Evolutionary conservation across 192 early-diverging fungal species (phyloP).

Genomic region (Powellomyces hirtus): DNA sequence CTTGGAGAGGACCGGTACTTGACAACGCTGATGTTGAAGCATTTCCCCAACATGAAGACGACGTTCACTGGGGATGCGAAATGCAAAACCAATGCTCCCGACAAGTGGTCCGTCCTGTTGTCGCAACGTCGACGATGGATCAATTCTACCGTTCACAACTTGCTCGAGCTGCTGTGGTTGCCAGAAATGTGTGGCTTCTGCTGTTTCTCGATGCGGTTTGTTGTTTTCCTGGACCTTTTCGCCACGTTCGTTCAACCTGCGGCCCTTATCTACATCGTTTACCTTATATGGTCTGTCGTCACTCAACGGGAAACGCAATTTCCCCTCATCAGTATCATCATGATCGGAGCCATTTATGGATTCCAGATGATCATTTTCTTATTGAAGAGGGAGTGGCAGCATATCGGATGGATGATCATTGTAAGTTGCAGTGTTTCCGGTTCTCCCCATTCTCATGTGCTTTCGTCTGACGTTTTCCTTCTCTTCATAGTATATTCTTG

Average conservation of each 20-base stretch:
- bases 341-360: conserved; percentile 82
- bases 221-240: conserved; percentile 91
- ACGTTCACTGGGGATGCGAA: conserved; percentile 89
- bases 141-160: conserved; percentile 97
- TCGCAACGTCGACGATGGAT: conserved; percentile 99
- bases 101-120: conserved; percentile 81
- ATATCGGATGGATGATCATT: conserved; percentile 86
- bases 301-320: conserved; percentile 48
- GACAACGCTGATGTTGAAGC: conserved; percentile 95
- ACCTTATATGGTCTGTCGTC: conserved; percentile 73
- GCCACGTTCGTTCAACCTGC: conserved; percentile 76
- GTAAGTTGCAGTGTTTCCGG: conserved; percentile 27
- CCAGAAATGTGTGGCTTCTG: conserved; percentile 92
- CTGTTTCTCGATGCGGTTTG: conserved; percentile 97
- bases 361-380: conserved; percentile 84
- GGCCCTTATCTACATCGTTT: conserved; percentile 54
- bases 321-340: conserved; percentile 74
- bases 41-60: conserved; percentile 93
- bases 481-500: conserved; percentile 68
- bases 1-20: conserved; percentile 97
- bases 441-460: no score
- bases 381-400: conserved; percentile 61
- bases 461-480: neutral
- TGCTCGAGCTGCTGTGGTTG: conserved; percentile 83
- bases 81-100: conserved; percentile 88